Evolutionary conservation across 352 stramenopile genomes (phyloP).

Genomic region (Globisporangium lucens): DNA sequence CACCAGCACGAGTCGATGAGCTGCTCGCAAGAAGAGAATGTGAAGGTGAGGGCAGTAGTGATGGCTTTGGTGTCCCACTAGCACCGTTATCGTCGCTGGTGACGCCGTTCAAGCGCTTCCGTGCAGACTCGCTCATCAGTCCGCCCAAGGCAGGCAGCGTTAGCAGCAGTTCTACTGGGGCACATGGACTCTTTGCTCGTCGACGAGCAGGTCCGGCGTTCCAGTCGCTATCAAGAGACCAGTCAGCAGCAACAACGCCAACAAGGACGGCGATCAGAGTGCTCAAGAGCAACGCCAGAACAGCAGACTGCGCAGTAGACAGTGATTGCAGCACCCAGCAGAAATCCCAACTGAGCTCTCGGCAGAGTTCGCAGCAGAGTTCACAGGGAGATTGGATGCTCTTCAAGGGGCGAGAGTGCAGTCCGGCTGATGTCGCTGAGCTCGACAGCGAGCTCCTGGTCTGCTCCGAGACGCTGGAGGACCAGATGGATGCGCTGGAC

Average conservation of each 20-base stretch:
- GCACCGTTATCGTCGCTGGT: not conserved
- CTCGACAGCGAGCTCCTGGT: conserved; percentile 9
- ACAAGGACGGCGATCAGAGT: not conserved
- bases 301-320: not conserved
- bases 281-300: not conserved
- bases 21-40: not conserved
- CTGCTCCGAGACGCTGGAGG: conserved; percentile 18
- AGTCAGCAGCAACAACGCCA: not conserved
- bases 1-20: not conserved
- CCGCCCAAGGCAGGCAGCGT: conserved; percentile 1
- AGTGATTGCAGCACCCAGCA: not conserved
- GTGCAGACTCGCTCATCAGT: conserved; percentile 14
- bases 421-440: conserved; percentile 12
- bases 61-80: not conserved
- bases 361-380: conserved; percentile 9
- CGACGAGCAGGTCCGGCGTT: conserved; percentile 1
- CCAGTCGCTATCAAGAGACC: conserved; percentile 13
- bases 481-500: conserved; percentile 17
- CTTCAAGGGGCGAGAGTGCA: conserved; percentile 9
- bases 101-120: conserved; percentile 19
- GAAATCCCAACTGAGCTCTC: conserved; percentile 2
- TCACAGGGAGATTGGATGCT: not conserved
- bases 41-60: not conserved
- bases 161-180: not conserved
- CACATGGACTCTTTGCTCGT: conserved; percentile 1